These are phyloP conservation scores for Tolypocladium nubicola DNA, from an alignment of 2,329 filamentous ascomycete genomes.

Conservation along the genomic window DNA sequence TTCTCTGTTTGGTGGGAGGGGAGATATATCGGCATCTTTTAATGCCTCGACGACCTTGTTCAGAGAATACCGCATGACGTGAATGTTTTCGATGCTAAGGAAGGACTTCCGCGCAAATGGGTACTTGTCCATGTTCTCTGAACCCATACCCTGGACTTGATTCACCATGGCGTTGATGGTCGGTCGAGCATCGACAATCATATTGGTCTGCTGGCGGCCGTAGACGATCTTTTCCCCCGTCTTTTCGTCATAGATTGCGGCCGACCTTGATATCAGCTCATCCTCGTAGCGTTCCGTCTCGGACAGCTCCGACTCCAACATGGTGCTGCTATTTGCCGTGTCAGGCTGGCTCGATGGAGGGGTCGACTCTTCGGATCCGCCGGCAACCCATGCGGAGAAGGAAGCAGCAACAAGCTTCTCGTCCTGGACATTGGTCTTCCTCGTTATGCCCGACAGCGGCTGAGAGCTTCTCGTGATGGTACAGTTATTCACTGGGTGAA, in stretches of 20 bases:
- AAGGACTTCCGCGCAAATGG: slow-evolving; percentile 85
- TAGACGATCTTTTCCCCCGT: slow-evolving; percentile 60
- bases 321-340: slow-evolving; percentile 20
- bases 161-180: slow-evolving; percentile 92
- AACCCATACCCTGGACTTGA: slow-evolving; percentile 85
- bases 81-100: slow-evolving; percentile 94
- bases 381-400: slow-evolving; percentile 44
- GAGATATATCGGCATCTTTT: slow-evolving; percentile 84
- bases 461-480: slow-evolving; percentile 94
- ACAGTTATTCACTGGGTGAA: slow-evolving; percentile 95
- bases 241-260: slow-evolving; percentile 41
- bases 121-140: slow-evolving; percentile 97
- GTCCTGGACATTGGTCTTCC: slow-evolving; percentile 89
- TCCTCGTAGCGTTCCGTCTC: slow-evolving; percentile 60
- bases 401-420: slow-evolving; percentile 89
- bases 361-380: slow-evolving; percentile 21
- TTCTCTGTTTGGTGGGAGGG: slow-evolving; percentile 72
- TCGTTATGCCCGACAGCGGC: slow-evolving; percentile 73
- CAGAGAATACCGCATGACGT: slow-evolving; percentile 90
- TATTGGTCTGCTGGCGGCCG: slow-evolving; percentile 83
- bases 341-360: slow-evolving; percentile 39
- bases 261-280: slow-evolving; percentile 41
- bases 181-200: slow-evolving; percentile 92
- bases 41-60: slow-evolving; percentile 80
- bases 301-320: slow-evolving; percentile 38